Conservation (phyloP, 176 grass and related monocot genomes). For the Zoysia pacifica region DNA sequence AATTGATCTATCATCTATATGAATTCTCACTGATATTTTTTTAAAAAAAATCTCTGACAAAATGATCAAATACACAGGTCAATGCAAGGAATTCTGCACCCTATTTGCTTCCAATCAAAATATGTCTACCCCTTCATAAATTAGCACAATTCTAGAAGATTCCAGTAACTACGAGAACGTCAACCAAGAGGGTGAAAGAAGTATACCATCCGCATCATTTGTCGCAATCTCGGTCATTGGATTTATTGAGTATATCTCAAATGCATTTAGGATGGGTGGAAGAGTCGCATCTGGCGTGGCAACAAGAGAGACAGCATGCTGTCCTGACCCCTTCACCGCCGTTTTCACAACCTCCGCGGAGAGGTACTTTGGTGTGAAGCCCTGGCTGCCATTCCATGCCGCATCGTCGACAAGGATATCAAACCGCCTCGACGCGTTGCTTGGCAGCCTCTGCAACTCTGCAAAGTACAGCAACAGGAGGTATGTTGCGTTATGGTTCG, state of each 20-base stretch:
- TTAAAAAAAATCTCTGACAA: not conserved
- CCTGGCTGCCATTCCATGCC: not conserved
- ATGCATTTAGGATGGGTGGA: constrained; percentile 41
- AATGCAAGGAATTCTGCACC: not conserved
- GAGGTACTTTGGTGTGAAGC: constrained; percentile 33
- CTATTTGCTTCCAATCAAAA: not conserved
- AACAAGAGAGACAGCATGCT: constrained; percentile 35
- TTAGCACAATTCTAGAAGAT: not conserved
- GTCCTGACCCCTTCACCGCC: not conserved
- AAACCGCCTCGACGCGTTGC: constrained; percentile 19
- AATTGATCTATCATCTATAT: not conserved
- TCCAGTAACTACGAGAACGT: not conserved
- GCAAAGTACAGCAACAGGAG: constrained; percentile 53
- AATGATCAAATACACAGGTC: not conserved
- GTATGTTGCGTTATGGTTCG: constrained; percentile 16
- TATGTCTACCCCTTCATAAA: not conserved
- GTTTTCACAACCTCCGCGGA: constrained; percentile 14
- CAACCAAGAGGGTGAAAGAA: not conserved
- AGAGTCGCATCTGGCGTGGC: constrained; percentile 31
- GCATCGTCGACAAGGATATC: constrained; percentile 14
- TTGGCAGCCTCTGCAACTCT: constrained; percentile 13
- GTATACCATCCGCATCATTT: constrained; percentile 23
- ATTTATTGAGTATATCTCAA: constrained; percentile 41
- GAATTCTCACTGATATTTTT: not conserved
- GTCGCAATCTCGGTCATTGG: constrained; percentile 10